Conservation (phyloP, 306 rosid genomes). For the Prunus fruticosa region DNA sequence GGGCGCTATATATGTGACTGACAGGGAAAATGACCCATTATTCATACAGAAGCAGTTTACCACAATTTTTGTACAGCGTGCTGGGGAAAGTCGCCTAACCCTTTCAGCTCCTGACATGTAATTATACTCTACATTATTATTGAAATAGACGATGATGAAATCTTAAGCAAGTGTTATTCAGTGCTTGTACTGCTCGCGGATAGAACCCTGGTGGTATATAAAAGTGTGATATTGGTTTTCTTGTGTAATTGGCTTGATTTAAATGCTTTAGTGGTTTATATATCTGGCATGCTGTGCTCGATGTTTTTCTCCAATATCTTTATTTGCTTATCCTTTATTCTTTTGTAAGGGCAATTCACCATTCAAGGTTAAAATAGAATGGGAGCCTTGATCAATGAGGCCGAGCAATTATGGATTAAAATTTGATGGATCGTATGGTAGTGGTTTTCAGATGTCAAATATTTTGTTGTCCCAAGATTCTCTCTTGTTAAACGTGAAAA, state of each 20-base stretch:
- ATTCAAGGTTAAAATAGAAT: too few relatives aligned
- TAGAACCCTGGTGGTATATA: slow-evolving; percentile 36
- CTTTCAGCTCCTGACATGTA: slow-evolving; percentile 83
- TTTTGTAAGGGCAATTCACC: too few relatives aligned
- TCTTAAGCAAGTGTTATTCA: neutral
- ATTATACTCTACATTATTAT: slow-evolving; percentile 47
- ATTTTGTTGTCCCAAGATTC: too few relatives aligned
- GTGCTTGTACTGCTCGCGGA: neutral
- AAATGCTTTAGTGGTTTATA: too few relatives aligned
- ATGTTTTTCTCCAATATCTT: too few relatives aligned
- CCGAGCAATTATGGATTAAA: too few relatives aligned
- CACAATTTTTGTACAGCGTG: slow-evolving; percentile 58
- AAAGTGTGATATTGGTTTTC: slow-evolving; percentile 26
- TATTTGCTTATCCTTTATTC: too few relatives aligned
- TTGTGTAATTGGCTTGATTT: neutral
- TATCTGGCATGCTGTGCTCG: too few relatives aligned
- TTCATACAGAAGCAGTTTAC: slow-evolving; percentile 34
- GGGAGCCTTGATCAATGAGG: too few relatives aligned
- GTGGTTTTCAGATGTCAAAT: too few relatives aligned
- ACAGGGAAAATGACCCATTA: slow-evolving; percentile 36
- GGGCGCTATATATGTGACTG: slow-evolving; percentile 20
- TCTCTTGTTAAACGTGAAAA: too few relatives aligned
- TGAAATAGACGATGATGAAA: slow-evolving; percentile 23
- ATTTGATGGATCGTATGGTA: too few relatives aligned
- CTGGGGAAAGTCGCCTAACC: slow-evolving; percentile 56